Evolutionary conservation across 805 yeast genomes (phyloP).

Genomic region (Hermanozyma aechmeae): DNA sequence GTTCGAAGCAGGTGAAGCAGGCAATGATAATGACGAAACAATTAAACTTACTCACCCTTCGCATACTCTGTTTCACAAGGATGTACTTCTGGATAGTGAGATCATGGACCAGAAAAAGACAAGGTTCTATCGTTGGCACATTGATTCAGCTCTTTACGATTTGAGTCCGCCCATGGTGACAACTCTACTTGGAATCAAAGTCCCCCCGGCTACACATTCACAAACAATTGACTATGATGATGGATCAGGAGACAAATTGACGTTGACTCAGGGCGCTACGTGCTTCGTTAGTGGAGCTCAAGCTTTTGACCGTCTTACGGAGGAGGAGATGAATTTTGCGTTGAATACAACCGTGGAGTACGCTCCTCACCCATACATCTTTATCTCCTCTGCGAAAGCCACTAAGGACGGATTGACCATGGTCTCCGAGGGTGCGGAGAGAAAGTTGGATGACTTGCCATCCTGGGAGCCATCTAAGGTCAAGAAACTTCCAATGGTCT

Average conservation of each 20-base stretch:
- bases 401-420: constrained; percentile 82
- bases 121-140: constrained; percentile 89
- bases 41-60: constrained; percentile 72
- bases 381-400: constrained; percentile 71
- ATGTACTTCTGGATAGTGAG: constrained; percentile 53
- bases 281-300: constrained; percentile 80
- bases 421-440: constrained; percentile 72
- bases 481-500: constrained; percentile 74
- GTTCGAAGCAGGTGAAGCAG: constrained; percentile 44
- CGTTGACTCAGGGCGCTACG: constrained; percentile 77
- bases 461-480: constrained; percentile 75
- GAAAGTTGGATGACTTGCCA: constrained; percentile 59
- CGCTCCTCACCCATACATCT: constrained; percentile 90
- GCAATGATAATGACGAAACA: constrained; percentile 53
- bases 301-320: constrained; percentile 59
- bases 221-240: constrained; percentile 53
- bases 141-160: constrained; percentile 82
- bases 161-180: constrained; percentile 83
- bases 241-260: constrained; percentile 48
- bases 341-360: constrained; percentile 73
- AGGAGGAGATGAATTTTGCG: constrained; percentile 67
- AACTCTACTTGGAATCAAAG: constrained; percentile 73
- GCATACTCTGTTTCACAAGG: constrained; percentile 72
- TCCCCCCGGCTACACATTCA: constrained; percentile 58
- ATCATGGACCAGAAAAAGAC: constrained; percentile 54